phyloP scores from a whole-genome alignment of 1,284 basidiomycete species.

The Boletus semigastroideus region DNA sequence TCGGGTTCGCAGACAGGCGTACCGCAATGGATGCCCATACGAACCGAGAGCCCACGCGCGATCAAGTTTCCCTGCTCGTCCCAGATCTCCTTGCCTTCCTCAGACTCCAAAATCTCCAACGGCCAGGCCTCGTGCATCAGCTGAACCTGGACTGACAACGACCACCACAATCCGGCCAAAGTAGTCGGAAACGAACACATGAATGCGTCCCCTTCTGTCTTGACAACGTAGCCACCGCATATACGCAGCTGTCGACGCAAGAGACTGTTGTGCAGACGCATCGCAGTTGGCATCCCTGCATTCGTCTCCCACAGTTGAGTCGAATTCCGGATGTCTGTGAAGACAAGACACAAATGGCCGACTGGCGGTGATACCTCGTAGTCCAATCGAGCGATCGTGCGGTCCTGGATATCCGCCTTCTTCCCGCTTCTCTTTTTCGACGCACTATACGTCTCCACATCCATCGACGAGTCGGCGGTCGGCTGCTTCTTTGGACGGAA shows the following conservation, averaged over 20 bases:
- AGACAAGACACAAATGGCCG: conserved; percentile 92
- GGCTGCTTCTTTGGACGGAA: conserved; percentile 57
- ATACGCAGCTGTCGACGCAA: conserved; percentile 85
- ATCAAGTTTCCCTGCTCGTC: conserved; percentile 74
- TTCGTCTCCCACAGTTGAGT: conserved; percentile 98
- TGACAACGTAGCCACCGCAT: conserved; percentile 98
- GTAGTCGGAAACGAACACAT: conserved; percentile 97
- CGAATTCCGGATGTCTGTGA: conserved; percentile 98
- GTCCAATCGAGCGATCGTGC: conserved; percentile 61
- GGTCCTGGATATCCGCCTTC: conserved; percentile 53
- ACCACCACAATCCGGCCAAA: conserved; percentile 89
- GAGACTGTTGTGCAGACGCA: conserved; percentile 88
- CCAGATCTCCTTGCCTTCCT: conserved; percentile 84
- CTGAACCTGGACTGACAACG: conserved; percentile 84
- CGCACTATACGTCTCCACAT: conserved; percentile 39
- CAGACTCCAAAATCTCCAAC: conserved; percentile 88
- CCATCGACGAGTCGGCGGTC: conserved; percentile 45
- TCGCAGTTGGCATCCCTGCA: conserved; percentile 93
- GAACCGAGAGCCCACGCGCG: conserved; percentile 88
- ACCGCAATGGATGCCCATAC: conserved; percentile 98
- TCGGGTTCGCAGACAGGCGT: conserved; percentile 90
- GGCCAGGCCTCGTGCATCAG: conserved; percentile 92
- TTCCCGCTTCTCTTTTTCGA: conserved; percentile 38
- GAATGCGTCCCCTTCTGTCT: conserved; percentile 99
- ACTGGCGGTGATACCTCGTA: conserved; percentile 85